Base-by-base conservation (phyloP, 1,284 basidiomycete genomes). In the Xerocomus cyaneibrunnescens region DNA sequence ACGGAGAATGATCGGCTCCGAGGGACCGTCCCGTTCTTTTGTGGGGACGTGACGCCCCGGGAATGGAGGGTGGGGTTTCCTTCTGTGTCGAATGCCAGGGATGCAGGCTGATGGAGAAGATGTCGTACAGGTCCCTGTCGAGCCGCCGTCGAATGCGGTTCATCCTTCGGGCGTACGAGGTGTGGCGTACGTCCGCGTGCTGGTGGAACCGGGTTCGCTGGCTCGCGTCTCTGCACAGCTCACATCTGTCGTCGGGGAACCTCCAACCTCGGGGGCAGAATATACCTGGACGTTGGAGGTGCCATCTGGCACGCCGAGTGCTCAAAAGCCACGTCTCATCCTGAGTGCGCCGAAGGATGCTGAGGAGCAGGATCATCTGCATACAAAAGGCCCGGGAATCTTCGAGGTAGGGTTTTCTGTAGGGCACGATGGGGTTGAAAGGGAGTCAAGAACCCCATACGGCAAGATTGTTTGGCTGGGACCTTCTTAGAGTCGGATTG, bases 21-120 rank as follows among this genome's bases (percentile, higher is more conserved):
- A 0, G 74, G 77, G 2, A 56, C 61, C 2, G 60, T 83, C 13
- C 85, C 86, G n/a, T 88, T 88, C 62, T 88, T 84, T 62, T 89
- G 86, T 59, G 83, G 83, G 21, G 85, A 88, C 62, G 66, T 86
- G 3, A 87, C 85, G 7, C 77, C 82, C 4, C 69, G 85, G 42
- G 58, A 65, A 4, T 74, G 76, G 66, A 70, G 86, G 65, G 86
- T 85, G 55, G 16, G 46, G 34, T 21, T n/a, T 25, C 5, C 14
- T 21, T 45, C 7, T 5, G 10, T 10, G 1, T 16, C 3, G 5
- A 5, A 14, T 16, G 4, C 22, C 1, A 13, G 3, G 23, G 9
- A 19, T 12, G 6, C 27, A n/a, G 2, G 23, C 17, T 25, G 17
- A 41, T 17, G n/a, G 4, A 7, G 27, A 6, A 10, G 27, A 19